These are phyloP conservation scores for Yamadazyma takamatsuzukensis DNA, from an alignment of 805 yeast species.

Conservation along the genomic window DNA sequence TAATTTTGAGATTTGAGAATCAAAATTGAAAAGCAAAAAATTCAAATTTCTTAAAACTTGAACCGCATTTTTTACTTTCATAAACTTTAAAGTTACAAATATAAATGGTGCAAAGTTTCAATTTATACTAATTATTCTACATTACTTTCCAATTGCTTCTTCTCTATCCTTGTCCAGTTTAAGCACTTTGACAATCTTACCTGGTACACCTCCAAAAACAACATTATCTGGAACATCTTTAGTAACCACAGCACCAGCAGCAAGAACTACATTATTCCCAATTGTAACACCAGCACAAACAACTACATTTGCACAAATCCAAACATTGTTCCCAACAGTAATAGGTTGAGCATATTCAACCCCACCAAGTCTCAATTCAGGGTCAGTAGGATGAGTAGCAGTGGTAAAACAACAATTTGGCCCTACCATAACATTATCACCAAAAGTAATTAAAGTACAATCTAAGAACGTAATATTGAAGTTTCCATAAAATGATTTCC, in stretches of 20 bases:
- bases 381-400: slow-evolving; percentile 63
- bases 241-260: slow-evolving; percentile 66
- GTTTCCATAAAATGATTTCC: slow-evolving; percentile 58
- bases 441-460: slow-evolving; percentile 56
- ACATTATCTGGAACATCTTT: slow-evolving; percentile 51
- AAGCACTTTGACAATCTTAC: slow-evolving; percentile 38
- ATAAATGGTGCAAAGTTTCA: no score
- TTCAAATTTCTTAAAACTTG: neutral
- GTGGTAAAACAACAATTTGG: slow-evolving; percentile 60
- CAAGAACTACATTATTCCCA: slow-evolving; percentile 60
- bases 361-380: slow-evolving; percentile 37
- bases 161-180: slow-evolving; percentile 16
- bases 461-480: slow-evolving; percentile 56
- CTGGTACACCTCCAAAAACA: slow-evolving; percentile 66
- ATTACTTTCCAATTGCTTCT: slow-evolving; percentile 5
- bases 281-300: slow-evolving; percentile 65
- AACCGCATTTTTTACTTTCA: neutral
- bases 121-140: slow-evolving; percentile 1
- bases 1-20: no score
- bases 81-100: neutral
- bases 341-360: slow-evolving; percentile 57
- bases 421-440: slow-evolving; percentile 57
- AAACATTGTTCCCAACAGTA: slow-evolving; percentile 58
- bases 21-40: no score
- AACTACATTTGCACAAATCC: slow-evolving; percentile 58